A percentile compares a stretch with the other conserved stretches of the same genome.
Conservation (phyloP, 202 grass and related monocot species). For the Bolboschoenoplectus hybrid region DNA sequence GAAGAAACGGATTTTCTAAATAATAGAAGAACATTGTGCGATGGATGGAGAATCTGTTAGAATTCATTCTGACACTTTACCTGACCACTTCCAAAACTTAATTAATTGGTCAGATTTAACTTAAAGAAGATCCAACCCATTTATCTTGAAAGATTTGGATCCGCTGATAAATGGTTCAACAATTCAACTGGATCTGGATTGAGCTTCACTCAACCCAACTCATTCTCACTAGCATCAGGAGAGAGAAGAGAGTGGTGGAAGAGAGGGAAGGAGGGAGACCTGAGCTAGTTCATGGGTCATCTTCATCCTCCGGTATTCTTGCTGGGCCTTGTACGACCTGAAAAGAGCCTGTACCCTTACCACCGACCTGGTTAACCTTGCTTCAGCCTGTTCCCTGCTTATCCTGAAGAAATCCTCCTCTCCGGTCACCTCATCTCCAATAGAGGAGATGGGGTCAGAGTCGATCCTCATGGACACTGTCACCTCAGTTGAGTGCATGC, state of each 20-base stretch:
- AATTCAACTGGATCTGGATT: not conserved
- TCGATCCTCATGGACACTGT: slow-evolving; percentile 62
- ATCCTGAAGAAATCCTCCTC: slow-evolving; percentile 90
- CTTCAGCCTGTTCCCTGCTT: slow-evolving; percentile 80
- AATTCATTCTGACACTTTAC: not conserved
- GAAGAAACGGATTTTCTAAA: slow-evolving; percentile 6
- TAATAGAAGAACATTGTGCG: not conserved
- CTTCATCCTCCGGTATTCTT: slow-evolving; percentile 95
- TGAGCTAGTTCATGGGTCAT: slow-evolving; percentile 67
- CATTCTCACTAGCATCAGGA: not conserved
- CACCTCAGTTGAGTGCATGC: slow-evolving; percentile 64
- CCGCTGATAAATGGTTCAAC: not conserved
- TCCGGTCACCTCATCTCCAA: slow-evolving; percentile 40
- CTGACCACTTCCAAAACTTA: slow-evolving; percentile 3
- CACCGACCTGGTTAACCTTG: slow-evolving; percentile 77
- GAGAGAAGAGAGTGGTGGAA: not conserved
- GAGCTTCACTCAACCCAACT: not conserved
- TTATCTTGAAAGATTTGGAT: slow-evolving; percentile 17
- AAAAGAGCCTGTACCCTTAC: slow-evolving; percentile 90
- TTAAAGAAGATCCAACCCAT: not conserved
- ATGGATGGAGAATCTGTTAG: slow-evolving; percentile 1
- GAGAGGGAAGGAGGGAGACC: slow-evolving; percentile 47
- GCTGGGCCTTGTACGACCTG: slow-evolving; percentile 87
- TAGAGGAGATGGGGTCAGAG: slow-evolving; percentile 45
- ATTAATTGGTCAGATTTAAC: slow-evolving; percentile 6